Evolutionary conservation across 2,329 filamentous ascomycete genomes (phyloP).

Genomic region (Rhytidhysteron rufulum): DNA sequence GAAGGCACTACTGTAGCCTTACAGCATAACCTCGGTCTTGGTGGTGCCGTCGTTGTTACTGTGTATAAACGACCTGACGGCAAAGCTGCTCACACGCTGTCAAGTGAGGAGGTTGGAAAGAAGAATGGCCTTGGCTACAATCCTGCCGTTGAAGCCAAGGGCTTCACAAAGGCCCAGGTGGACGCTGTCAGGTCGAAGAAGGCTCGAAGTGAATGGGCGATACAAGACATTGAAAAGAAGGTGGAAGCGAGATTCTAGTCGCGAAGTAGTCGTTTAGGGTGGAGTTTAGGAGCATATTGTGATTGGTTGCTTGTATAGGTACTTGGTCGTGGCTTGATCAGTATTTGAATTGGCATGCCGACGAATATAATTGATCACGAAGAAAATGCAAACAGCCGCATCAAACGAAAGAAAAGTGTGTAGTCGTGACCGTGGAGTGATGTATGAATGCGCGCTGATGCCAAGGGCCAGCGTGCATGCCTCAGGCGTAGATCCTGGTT

Average conservation of each 20-base stretch:
- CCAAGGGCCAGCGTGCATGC: no score
- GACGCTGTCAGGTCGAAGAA: conserved; percentile 68
- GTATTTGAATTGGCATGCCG: no score
- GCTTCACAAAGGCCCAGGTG: conserved; percentile 75
- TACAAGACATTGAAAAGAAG: conserved; percentile 71
- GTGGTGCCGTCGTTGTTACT: conserved; percentile 84
- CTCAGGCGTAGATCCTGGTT: no score
- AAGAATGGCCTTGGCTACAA: conserved; percentile 78
- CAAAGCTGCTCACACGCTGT: conserved; percentile 56
- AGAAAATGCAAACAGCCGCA: no score
- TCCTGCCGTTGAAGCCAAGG: conserved; percentile 82
- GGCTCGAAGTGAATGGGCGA: conserved; percentile 64
- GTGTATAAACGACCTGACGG: conserved; percentile 86
- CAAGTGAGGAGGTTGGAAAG: conserved; percentile 62
- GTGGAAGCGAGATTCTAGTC: conserved; percentile 66
- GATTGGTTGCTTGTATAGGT: no score
- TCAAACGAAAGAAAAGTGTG: no score
- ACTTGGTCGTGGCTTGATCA: no score
- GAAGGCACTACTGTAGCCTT: conserved; percentile 67
- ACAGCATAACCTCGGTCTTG: conserved; percentile 90
- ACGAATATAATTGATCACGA: no score
- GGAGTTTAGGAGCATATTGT: neutral
- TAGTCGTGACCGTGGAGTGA: no score
- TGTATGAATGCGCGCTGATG: no score
- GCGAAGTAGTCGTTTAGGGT: neutral